Evolutionary conservation across 2,329 filamentous ascomycete genomes (phyloP).

Genomic region (Fusarium tupiense): DNA sequence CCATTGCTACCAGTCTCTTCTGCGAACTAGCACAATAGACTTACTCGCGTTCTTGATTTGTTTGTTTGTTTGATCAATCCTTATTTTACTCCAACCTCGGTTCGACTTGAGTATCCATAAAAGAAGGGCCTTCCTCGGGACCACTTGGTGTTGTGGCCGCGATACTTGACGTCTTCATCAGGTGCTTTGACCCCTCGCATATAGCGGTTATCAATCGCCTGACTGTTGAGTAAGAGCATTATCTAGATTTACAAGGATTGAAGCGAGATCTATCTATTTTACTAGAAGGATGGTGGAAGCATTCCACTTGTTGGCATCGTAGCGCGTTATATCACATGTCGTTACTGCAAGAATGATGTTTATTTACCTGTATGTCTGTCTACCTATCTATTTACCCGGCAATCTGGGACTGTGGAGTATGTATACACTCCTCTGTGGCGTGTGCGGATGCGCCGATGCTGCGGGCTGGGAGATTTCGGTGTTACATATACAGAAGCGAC

Average conservation of each 20-base stretch:
- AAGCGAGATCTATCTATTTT: background rate
- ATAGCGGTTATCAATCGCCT: slow-evolving; percentile 2
- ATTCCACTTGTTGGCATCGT: background rate
- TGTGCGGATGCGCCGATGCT: slow-evolving; percentile 6
- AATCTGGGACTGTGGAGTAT: background rate
- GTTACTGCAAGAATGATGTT: background rate
- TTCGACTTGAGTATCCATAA: background rate
- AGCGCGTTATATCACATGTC: slow-evolving; percentile 1
- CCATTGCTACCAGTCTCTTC: slow-evolving; percentile 16
- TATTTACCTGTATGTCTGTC: background rate
- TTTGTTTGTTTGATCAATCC: slow-evolving; percentile 5
- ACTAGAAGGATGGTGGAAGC: slow-evolving; percentile 10
- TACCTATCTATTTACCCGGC: background rate
- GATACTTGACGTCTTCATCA: slow-evolving; percentile 9
- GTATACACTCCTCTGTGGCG: slow-evolving; percentile 10
- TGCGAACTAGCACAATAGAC: slow-evolving; percentile 28
- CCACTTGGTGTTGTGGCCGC: background rate
- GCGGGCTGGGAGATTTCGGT: slow-evolving; percentile 6
- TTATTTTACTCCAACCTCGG: background rate
- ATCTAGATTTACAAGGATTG: background rate
- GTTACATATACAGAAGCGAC: slow-evolving; percentile 1
- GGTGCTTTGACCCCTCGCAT: slow-evolving; percentile 14
- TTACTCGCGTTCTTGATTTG: slow-evolving; percentile 22
- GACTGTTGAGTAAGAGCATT: background rate
- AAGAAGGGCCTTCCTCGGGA: slow-evolving; percentile 24